A percentile compares a stretch with the other conserved stretches of the same genome.
Evolutionary conservation across 2,329 filamentous ascomycete species (phyloP).

Genomic region (Claviceps cyperi): DNA sequence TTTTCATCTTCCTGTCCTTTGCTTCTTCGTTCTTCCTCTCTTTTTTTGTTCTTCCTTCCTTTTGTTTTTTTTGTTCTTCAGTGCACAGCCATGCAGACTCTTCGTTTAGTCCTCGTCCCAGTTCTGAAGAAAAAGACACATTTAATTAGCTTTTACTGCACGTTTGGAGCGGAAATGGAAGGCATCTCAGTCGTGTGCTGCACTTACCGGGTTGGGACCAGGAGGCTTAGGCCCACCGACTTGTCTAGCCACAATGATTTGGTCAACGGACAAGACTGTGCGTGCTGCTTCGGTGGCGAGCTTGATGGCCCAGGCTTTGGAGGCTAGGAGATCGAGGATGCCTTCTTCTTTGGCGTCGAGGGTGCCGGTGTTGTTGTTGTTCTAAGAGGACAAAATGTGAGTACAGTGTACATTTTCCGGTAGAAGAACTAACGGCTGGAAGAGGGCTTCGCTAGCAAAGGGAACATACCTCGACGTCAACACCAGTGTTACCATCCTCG

Average conservation of each 20-base stretch:
- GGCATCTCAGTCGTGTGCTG: not conserved
- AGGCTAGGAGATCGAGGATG: conserved; percentile 81
- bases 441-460: not conserved
- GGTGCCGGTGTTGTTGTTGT: conserved; percentile 64
- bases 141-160: not conserved
- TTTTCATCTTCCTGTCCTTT: no score
- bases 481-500: conserved; percentile 78
- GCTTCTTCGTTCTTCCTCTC: not conserved
- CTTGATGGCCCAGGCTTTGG: conserved; percentile 95
- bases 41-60: not conserved
- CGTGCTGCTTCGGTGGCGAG: conserved; percentile 88
- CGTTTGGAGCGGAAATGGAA: no score
- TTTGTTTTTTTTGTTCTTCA: not conserved
- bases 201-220: conserved; percentile 63
- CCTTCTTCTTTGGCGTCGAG: conserved; percentile 77
- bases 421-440: not conserved
- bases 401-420: not conserved
- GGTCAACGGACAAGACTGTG: conserved; percentile 90
- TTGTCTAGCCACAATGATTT: conserved; percentile 96
- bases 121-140: conserved; percentile 29
- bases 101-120: conserved; percentile 46
- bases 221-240: conserved; percentile 95
- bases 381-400: conserved; percentile 26
- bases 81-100: not conserved
- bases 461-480: conserved; percentile 65